Evolutionary conservation across 2,329 filamentous ascomycete species (phyloP).

Genomic region (Neospermospora avenae): DNA sequence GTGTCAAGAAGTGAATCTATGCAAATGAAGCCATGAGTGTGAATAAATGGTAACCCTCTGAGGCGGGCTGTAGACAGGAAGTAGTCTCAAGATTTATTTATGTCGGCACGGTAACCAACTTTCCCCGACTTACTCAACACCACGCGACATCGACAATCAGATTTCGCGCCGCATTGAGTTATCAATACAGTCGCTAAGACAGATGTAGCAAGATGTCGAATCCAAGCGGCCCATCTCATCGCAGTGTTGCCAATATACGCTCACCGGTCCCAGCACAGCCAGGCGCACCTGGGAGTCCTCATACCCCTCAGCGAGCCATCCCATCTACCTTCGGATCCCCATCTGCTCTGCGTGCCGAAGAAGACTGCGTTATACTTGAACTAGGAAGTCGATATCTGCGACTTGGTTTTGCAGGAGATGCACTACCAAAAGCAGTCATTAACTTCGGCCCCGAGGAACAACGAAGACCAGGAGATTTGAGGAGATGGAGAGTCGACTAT

Average conservation of each 20-base stretch:
- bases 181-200: neutral
- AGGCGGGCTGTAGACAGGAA: neutral
- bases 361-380: constrained; percentile 82
- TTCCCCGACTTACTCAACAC: neutral
- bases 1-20: neutral
- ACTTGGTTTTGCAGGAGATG: constrained; percentile 84
- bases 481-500: constrained; percentile 61
- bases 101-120: constrained; percentile 4
- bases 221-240: constrained; percentile 47
- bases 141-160: neutral
- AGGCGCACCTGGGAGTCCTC: constrained; percentile 47
- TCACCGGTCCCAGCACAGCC: constrained; percentile 21
- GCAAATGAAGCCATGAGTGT: neutral
- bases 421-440: constrained; percentile 66
- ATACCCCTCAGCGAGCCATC: constrained; percentile 54
- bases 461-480: constrained; percentile 76
- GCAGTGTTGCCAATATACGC: constrained; percentile 56
- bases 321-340: constrained; percentile 56
- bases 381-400: constrained; percentile 75
- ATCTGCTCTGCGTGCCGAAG: constrained; percentile 66
- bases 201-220: constrained; percentile 29
- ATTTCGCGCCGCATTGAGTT: neutral
- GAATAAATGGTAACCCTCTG: neutral
- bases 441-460: constrained; percentile 73
- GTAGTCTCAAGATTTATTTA: neutral